Evolutionary conservation across 1,284 basidiomycete species (phyloP), one percentile per base, ranked within the genome.

Genomic region (Leccinum holopus): DNA sequence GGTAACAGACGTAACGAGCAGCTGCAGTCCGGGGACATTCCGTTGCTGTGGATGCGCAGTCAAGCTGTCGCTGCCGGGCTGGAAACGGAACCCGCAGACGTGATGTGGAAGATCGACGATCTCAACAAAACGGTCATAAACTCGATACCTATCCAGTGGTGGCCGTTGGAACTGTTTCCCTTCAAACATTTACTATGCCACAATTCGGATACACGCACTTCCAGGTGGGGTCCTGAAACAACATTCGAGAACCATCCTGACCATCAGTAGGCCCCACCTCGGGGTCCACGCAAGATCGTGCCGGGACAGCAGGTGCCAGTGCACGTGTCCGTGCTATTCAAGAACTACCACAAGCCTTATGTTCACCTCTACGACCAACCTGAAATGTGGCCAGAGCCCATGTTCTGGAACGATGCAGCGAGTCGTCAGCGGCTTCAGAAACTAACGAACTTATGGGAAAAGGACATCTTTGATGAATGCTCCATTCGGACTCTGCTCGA

Each of bases 21-120:
- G 14, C 63, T 73, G 1, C 74, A 74, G 18, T 75, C 71, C 3
- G 70, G 70, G 6, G 73, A 74, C 21, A 74, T 77, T 25, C 73
- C 75, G 6, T 53, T 74, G 16, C 16, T 76, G 12, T 74, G 73
- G 73, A 77, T 77, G 75, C 71, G 73, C 0, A 68, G 68, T 57
- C 72, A 77, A 58, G 73, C 74, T 18, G 63, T 70, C 11, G 30
- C 55, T 25, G 68, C 66, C 5, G 75, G 70, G 8, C 62, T 74
- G 16, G 30, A 58, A 18, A 68, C 76, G 63, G 25, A 64, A 8
- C 70, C 68, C 18, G 63, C 58, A 16, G 66, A 73, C 18, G 60
- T 74, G 30, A 67, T 65, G 61, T 76, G 74, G 71, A 75, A 66
- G 61, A 64, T 72, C 11, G 68, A 69, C 12, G 75, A 73, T 51